Percentiles rank a stretch among this genome's conserved stretches.
Conservation (phyloP, 257 asterid species). For the Marsdenia floribunda region DNA sequence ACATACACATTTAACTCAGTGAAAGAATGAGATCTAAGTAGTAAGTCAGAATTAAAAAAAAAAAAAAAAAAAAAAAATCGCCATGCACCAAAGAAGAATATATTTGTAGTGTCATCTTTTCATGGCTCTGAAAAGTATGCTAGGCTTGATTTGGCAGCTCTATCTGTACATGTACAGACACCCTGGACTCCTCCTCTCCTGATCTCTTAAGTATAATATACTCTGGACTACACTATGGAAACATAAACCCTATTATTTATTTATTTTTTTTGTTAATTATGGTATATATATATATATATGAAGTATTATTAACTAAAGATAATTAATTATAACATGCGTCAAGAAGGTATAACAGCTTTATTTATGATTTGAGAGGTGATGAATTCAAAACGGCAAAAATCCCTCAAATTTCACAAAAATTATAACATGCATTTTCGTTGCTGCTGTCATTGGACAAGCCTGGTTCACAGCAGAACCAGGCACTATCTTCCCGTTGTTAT, state of each 20-base stretch:
- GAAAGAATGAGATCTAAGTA: background rate
- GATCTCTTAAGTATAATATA: background rate
- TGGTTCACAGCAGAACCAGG: no score
- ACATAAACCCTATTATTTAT: no score
- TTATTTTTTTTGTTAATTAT: no score
- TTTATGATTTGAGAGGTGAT: no score
- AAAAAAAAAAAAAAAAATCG: background rate
- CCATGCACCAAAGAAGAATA: slow-evolving; percentile 9
- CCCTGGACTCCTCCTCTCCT: background rate
- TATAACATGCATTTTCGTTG: background rate
- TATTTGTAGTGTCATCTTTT: slow-evolving; percentile 1
- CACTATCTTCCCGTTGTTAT: background rate
- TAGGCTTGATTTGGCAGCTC: background rate
- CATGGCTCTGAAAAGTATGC: slow-evolving; percentile 5
- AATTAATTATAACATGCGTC: background rate
- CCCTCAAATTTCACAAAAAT: no score
- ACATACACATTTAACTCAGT: background rate
- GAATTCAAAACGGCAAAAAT: no score
- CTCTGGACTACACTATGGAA: no score
- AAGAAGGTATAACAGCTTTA: no score
- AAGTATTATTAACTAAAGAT: background rate
- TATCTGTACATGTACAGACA: background rate
- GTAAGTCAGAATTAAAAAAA: background rate
- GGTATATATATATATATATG: no score
- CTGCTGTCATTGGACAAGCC: background rate